Evolutionary conservation across 2,329 filamentous ascomycete species (phyloP).

Genomic region (Arthrobotrys iridis): DNA sequence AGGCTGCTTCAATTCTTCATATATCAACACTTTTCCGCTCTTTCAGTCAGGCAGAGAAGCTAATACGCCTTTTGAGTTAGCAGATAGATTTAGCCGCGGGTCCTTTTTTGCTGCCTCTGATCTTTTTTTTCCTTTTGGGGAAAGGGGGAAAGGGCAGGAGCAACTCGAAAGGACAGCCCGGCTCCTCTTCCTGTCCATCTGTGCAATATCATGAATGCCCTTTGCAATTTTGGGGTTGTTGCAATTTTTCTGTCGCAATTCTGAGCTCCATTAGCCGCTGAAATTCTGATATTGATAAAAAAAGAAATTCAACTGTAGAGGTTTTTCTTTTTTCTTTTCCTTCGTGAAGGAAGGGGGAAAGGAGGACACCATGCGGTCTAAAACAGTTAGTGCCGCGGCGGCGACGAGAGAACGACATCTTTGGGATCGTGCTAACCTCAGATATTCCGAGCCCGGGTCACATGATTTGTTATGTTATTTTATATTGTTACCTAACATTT

Average conservation of each 20-base stretch:
- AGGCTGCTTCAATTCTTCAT: constrained; percentile 35
- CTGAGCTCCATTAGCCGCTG: constrained; percentile 45
- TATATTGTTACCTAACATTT: constrained; percentile 33
- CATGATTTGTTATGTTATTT: constrained; percentile 18
- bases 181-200: not conserved
- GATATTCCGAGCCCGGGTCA: constrained; percentile 23
- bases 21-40: constrained; percentile 41
- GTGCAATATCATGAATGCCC: not conserved
- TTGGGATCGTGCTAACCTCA: constrained; percentile 19
- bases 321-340: not conserved
- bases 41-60: constrained; percentile 22
- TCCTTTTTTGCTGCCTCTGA: constrained; percentile 15
- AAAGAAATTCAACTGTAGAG: constrained; percentile 12
- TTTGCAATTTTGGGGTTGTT: constrained; percentile 42
- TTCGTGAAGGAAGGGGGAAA: not conserved
- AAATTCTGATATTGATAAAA: constrained; percentile 27
- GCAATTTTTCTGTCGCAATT: constrained; percentile 46
- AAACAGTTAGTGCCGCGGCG: constrained; percentile 36
- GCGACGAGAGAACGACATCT: constrained; percentile 22
- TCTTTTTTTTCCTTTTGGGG: constrained; percentile 1
- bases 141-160: not conserved
- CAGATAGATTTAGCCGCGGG: constrained; percentile 51
- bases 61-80: constrained; percentile 40
- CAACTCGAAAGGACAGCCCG: too few relatives aligned
- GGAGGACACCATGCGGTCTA: not conserved